Base-by-base conservation (phyloP, 805 yeast species). In the Zygosaccharomyces siamensis region DNA sequence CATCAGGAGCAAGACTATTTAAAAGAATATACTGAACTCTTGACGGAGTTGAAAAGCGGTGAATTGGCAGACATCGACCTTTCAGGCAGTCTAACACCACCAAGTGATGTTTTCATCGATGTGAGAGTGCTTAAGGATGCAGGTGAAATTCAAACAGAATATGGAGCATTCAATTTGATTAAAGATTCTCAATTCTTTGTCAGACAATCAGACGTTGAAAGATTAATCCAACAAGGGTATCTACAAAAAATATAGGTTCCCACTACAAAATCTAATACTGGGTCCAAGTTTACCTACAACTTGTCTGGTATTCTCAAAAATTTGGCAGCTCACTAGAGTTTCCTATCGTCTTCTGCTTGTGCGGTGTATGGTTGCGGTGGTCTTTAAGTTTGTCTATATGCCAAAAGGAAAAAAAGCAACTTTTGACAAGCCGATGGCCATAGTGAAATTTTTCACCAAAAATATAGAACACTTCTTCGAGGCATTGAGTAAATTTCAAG, bases 141-240 rank as follows among this genome's bases (percentile, higher is more conserved):
- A 0, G 99, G 99, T 1, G 98, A 93, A 63, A 89, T 92, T 31
- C 97, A 90, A 62, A 93, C 99, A 0, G 99, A 92, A 64, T 92
- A 92, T 59, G 99, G 97, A 20, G 96, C 89, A 3, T 89, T 93
- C 70, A 90, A 90, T 59, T 71, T 93, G 55, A 87, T 95, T 2
- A 92, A 90, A 61, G 92, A 92, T 64, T 86, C 96, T 2, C 98
- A 93, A 62, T 90, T 92, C 62, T 92, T 86, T 62, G 97, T 92
- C 16, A 75, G 99, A 50, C 92, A 88, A 57, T 84, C 93, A 0
- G 99, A 93, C 61, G 99, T 93, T 5, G 97, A 92, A 62, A 72
- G 97, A 45, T 73, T 93, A 50, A 87, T 93, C 31, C 97, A 89
- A 62, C 99, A 93, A 66, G 98, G 97, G 0, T 89, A 87, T 58